These are phyloP conservation scores for Pleurotus djamor DNA, from an alignment of 768 basidiomycete genomes.

Conservation along the genomic window DNA sequence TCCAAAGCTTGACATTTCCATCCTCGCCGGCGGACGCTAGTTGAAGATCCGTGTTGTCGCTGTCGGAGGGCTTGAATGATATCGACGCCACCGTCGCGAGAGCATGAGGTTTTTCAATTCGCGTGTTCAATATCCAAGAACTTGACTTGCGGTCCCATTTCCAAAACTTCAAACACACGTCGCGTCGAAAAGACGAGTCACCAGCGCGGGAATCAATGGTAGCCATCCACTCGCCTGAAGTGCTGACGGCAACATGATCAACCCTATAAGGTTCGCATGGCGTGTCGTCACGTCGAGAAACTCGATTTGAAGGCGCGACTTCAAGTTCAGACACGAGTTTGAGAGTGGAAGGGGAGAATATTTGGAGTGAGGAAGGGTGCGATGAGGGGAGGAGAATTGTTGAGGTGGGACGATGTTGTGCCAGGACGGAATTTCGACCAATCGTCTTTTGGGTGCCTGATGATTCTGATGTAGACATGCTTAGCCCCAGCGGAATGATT, in stretches of 20 bases:
- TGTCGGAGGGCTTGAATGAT: constrained; percentile 59
- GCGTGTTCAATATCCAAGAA: constrained; percentile 79
- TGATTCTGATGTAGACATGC: background rate
- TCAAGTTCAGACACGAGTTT: constrained; percentile 84
- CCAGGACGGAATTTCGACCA: constrained; percentile 62
- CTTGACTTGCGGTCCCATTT: constrained; percentile 66
- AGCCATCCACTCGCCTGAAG: constrained; percentile 86
- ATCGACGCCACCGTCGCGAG: constrained; percentile 56
- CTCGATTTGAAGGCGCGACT: constrained; percentile 89
- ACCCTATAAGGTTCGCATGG: constrained; percentile 74
- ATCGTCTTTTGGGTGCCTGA: constrained; percentile 28
- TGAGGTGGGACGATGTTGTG: constrained; percentile 58
- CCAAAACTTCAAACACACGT: constrained; percentile 90
- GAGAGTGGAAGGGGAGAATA: constrained; percentile 74
- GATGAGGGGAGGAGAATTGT: constrained; percentile 89
- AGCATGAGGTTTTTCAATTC: constrained; percentile 88
- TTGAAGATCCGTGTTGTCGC: constrained; percentile 27
- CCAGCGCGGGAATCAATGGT: constrained; percentile 78
- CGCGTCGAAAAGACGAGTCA: constrained; percentile 61
- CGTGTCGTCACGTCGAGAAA: constrained; percentile 80
- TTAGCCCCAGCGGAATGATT: constrained; percentile 2
- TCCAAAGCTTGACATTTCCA: constrained; percentile 80
- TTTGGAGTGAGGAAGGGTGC: constrained; percentile 93
- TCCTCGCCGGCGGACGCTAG: constrained; percentile 79
- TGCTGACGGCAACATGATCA: constrained; percentile 63